phyloP scores from a whole-genome alignment of 2,329 filamentous ascomycete species.

The Colletotrichum theobromicola region DNA sequence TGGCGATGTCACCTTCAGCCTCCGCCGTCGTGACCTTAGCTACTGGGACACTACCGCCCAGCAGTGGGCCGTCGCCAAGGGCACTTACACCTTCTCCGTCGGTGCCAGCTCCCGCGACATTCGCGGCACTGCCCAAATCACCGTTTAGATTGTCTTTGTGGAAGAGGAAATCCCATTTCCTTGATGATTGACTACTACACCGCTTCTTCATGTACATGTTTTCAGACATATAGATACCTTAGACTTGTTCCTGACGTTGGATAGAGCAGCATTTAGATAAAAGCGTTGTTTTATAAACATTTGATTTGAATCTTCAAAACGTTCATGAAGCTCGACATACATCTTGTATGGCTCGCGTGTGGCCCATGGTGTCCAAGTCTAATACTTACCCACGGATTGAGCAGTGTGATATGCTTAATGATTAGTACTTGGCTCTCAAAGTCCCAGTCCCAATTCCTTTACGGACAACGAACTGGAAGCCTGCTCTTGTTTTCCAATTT shows the following conservation, averaged over 20 bases:
- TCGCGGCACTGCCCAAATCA: background rate
- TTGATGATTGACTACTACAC: too few relatives aligned
- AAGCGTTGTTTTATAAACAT: background rate
- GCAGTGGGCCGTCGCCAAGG: slow-evolving; percentile 54
- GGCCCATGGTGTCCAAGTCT: background rate
- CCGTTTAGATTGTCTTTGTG: background rate
- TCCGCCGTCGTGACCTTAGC: slow-evolving; percentile 54
- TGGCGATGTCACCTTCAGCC: slow-evolving; percentile 41
- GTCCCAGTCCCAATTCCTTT: background rate
- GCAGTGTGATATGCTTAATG: background rate
- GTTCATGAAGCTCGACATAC: rapidly evolving
- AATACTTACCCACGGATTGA: background rate
- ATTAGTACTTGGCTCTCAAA: too few relatives aligned
- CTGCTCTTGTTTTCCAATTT: background rate
- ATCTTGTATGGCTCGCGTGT: too few relatives aligned
- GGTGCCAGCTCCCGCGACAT: slow-evolving; percentile 15
- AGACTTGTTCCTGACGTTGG: background rate
- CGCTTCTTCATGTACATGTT: background rate
- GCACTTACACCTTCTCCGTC: slow-evolving; percentile 24
- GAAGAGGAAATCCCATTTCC: background rate
- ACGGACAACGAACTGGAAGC: background rate
- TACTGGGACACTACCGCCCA: slow-evolving; percentile 53
- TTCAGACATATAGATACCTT: background rate
- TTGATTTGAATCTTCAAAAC: background rate
- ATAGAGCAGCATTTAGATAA: background rate